Conservation (phyloP, 139 green algal species). For the Tetraselmis chui region DNA sequence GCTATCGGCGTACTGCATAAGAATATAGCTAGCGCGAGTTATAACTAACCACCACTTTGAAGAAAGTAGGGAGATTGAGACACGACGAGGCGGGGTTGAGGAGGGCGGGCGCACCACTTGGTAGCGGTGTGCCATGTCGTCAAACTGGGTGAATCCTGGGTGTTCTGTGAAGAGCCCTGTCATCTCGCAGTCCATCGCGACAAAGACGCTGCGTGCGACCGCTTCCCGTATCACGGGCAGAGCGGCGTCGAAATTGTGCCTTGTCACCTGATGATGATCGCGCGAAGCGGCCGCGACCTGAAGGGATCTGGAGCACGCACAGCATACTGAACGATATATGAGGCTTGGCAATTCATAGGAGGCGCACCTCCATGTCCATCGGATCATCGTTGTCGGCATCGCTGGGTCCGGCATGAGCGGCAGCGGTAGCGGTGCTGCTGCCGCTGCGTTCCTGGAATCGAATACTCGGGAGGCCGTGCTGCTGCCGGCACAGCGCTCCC, state of each 20-base stretch:
- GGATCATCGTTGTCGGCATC: not conserved
- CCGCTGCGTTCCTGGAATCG: no score
- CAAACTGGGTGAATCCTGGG: not conserved
- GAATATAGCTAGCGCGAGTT: no score
- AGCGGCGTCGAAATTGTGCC: not conserved
- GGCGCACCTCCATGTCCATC: not conserved
- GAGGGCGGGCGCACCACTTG: not conserved
- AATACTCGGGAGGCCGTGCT: no score
- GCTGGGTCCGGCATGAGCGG: no score
- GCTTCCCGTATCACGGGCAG: not conserved
- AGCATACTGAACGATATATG: no score
- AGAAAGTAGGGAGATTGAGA: no score
- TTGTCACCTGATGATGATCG: not conserved
- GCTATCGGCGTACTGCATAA: not conserved
- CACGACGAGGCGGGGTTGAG: not conserved
- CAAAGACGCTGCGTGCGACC: not conserved
- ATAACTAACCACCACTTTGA: no score
- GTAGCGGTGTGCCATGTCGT: not conserved
- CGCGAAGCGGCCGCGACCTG: no score
- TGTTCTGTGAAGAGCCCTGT: not conserved
- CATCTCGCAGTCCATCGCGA: not conserved
- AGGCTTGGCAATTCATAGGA: no score
- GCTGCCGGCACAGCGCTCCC: no score
- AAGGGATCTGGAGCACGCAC: no score
- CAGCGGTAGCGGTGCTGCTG: no score